phyloP scores from a whole-genome alignment of 768 basidiomycete species.

The Agaricus subrufescens region DNA sequence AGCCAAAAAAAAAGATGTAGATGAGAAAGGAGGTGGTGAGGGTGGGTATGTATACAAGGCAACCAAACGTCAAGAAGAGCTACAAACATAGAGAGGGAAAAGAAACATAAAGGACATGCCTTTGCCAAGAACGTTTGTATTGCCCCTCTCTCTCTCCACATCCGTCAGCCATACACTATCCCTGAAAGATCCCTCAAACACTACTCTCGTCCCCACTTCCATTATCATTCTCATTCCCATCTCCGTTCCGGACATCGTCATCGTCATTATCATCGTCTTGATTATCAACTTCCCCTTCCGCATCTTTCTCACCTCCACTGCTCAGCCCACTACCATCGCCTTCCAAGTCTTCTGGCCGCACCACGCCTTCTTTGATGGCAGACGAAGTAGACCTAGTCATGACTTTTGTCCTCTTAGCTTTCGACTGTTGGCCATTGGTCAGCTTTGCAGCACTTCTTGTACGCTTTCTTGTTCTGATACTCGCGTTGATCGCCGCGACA shows the following conservation, averaged over 20 bases:
- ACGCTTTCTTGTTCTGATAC: slow-evolving; percentile 11
- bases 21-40: not conserved
- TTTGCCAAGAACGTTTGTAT: not conserved
- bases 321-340: not conserved
- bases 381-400: not conserved
- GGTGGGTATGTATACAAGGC: not conserved
- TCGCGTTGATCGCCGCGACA: slow-evolving; percentile 11
- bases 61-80: no score
- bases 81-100: not conserved
- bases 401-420: slow-evolving; percentile 12
- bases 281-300: slow-evolving; percentile 12
- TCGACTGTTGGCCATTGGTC: slow-evolving; percentile 9
- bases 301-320: slow-evolving; percentile 6
- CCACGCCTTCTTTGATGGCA: not conserved
- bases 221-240: not conserved
- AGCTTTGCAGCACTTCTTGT: slow-evolving; percentile 3
- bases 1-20: no score
- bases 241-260: not conserved
- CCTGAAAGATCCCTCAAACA: slow-evolving; percentile 1
- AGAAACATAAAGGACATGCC: not conserved
- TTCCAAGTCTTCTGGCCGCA: not conserved
- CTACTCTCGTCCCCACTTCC: slow-evolving; percentile 9
- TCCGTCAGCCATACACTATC: not conserved
- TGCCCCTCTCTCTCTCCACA: not conserved
- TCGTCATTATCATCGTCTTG: not conserved